A percentile compares a stretch with the other conserved stretches of the same genome.
These are phyloP conservation scores for Phytophthora parvispora DNA, from an alignment of 352 stramenopile genomes.

Conservation along the genomic window DNA sequence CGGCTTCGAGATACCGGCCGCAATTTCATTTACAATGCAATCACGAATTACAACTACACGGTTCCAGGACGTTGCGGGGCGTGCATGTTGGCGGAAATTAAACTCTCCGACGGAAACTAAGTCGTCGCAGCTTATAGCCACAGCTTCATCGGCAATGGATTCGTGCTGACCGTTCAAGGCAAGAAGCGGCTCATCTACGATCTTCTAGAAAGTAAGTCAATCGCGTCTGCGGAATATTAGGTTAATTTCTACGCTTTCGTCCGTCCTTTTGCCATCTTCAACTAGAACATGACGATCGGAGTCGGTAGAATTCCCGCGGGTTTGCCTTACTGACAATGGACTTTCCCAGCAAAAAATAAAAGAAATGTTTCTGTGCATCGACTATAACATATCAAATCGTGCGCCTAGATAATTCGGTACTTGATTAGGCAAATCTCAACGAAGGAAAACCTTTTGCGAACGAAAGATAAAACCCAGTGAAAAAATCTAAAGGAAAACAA, in stretches of 20 bases:
- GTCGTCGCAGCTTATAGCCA: slow-evolving; percentile 14
- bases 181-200: slow-evolving; percentile 8
- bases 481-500: slow-evolving; percentile 2
- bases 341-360: slow-evolving; percentile 18
- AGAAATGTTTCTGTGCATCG: too few relatives aligned
- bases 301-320: slow-evolving; percentile 6
- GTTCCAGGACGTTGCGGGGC: slow-evolving; percentile 1
- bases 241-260: slow-evolving; percentile 1
- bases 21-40: slow-evolving; percentile 14
- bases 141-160: slow-evolving; percentile 4
- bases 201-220: not conserved
- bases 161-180: slow-evolving; percentile 4
- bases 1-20: slow-evolving; percentile 5
- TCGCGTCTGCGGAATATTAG: slow-evolving; percentile 2
- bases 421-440: not conserved
- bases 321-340: slow-evolving; percentile 9
- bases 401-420: slow-evolving; percentile 3
- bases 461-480: slow-evolving; percentile 4
- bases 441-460: slow-evolving; percentile 14
- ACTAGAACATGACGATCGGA: slow-evolving; percentile 11
- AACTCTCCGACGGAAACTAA: not conserved
- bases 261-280: slow-evolving; percentile 4
- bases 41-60: slow-evolving; percentile 2
- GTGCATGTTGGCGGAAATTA: slow-evolving; percentile 3
- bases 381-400: not conserved